Conservation (phyloP, 2,329 filamentous ascomycete genomes). For the Pseudogymnoascus pannorum region DNA sequence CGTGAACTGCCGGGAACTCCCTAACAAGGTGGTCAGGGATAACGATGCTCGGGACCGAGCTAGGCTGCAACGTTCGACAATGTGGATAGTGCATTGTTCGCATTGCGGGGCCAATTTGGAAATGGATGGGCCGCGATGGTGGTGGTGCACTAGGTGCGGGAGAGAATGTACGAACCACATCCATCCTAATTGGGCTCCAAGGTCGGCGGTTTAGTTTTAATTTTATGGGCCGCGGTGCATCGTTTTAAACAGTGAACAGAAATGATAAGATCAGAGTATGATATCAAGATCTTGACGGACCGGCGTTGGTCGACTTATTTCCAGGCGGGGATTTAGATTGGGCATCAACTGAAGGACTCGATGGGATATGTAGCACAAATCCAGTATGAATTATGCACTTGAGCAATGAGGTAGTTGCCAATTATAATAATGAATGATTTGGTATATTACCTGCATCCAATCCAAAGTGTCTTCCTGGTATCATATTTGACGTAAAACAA, state of each 20-base stretch:
- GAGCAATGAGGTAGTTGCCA: neutral
- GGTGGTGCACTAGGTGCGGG: neutral
- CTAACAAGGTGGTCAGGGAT: neutral
- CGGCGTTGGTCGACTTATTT: neutral
- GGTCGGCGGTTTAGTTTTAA: neutral
- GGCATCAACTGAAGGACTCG: neutral
- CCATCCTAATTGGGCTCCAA: neutral
- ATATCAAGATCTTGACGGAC: neutral
- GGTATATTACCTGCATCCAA: neutral
- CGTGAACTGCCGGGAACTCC: neutral
- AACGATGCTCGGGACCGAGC: neutral
- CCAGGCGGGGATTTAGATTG: neutral
- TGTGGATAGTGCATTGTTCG: neutral
- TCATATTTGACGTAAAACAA: neutral
- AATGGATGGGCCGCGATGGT: neutral
- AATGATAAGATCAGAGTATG: neutral
- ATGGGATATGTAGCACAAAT: neutral
- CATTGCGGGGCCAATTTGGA: neutral
- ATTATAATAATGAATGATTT: neutral
- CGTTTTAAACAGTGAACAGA: neutral
- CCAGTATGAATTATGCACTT: neutral
- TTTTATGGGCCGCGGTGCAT: neutral
- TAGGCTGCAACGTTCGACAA: neutral
- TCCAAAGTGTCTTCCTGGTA: neutral
- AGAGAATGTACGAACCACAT: neutral